These are phyloP conservation scores for Zygosaccharomyces kombuchaensis DNA, from an alignment of 805 yeast genomes.

Conservation along the genomic window DNA sequence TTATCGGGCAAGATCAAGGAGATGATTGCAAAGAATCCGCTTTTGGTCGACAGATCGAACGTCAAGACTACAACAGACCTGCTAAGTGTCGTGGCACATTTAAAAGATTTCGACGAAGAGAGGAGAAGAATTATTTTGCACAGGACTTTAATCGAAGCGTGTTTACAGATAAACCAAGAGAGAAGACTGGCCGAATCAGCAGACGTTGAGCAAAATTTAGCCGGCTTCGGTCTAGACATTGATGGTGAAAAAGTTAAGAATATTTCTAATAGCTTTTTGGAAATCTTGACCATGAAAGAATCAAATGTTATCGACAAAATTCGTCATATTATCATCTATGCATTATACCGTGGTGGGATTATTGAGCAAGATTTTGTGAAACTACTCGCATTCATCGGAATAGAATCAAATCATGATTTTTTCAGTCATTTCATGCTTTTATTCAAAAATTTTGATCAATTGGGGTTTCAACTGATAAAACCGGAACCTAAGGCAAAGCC, in stretches of 20 bases:
- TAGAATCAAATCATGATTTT: slow-evolving; percentile 38
- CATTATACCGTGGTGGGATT: slow-evolving; percentile 77
- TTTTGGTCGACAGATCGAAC: slow-evolving; percentile 62
- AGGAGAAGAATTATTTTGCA: slow-evolving; percentile 58
- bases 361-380: slow-evolving; percentile 68
- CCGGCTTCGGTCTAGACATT: slow-evolving; percentile 64
- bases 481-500: slow-evolving; percentile 40
- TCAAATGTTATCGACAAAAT: slow-evolving; percentile 63
- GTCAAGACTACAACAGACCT: slow-evolving; percentile 67
- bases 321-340: slow-evolving; percentile 69
- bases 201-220: slow-evolving; percentile 78
- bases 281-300: slow-evolving; percentile 45
- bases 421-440: slow-evolving; percentile 46
- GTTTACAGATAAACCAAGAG: slow-evolving; percentile 55
- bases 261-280: slow-evolving; percentile 58
- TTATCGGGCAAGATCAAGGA: slow-evolving; percentile 56
- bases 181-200: slow-evolving; percentile 66
- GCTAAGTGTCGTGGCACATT: slow-evolving; percentile 67
- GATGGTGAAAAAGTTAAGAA: slow-evolving; percentile 61
- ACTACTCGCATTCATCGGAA: slow-evolving; percentile 52
- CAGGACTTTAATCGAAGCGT: slow-evolving; percentile 57
- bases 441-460: slow-evolving; percentile 50
- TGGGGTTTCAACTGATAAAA: slow-evolving; percentile 57
- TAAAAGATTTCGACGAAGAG: slow-evolving; percentile 64
- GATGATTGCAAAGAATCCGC: slow-evolving; percentile 66